Conservation (phyloP, 257 asterid species). For the Rehmannia glutinosa region DNA sequence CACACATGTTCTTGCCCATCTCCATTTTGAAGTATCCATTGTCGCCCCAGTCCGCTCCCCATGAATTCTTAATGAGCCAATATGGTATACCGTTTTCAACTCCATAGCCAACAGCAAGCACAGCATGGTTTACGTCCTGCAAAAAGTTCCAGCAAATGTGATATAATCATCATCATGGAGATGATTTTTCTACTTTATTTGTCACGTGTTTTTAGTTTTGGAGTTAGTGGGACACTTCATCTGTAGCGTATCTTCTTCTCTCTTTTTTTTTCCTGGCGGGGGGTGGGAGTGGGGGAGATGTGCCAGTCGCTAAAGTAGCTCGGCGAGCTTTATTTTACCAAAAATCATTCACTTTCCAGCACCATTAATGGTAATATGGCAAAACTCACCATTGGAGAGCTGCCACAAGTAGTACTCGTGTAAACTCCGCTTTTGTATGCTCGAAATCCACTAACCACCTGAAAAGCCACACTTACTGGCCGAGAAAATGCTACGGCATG, state of each 20-base stretch:
- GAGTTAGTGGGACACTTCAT: too few species aligned
- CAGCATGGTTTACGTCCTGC: constrained; percentile 98
- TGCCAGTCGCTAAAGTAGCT: too few species aligned
- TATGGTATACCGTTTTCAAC: constrained; percentile 75
- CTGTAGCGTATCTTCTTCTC: too few species aligned
- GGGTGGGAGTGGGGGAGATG: too few species aligned
- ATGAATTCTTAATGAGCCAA: constrained; percentile 94
- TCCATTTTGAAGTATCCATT: constrained; percentile 93
- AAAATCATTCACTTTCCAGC: neutral
- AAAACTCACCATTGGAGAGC: constrained; percentile 57
- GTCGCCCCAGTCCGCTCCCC: constrained; percentile 98
- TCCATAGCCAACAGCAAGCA: constrained; percentile 93
- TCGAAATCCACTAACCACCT: constrained; percentile 54
- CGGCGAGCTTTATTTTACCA: neutral
- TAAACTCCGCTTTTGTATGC: constrained; percentile 59
- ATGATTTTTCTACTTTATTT: neutral
- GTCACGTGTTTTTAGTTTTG: constrained; percentile 72
- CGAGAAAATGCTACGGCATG: constrained; percentile 71
- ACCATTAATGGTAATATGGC: neutral
- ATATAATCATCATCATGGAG: constrained; percentile 37
- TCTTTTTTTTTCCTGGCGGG: too few species aligned
- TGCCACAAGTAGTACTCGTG: constrained; percentile 65
- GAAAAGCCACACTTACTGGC: constrained; percentile 83
- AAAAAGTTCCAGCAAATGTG: constrained; percentile 14
- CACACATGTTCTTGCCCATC: constrained; percentile 92